Base-by-base conservation (phyloP, 2,329 filamentous ascomycete genomes). In the Colletotrichum cuscutae region DNA sequence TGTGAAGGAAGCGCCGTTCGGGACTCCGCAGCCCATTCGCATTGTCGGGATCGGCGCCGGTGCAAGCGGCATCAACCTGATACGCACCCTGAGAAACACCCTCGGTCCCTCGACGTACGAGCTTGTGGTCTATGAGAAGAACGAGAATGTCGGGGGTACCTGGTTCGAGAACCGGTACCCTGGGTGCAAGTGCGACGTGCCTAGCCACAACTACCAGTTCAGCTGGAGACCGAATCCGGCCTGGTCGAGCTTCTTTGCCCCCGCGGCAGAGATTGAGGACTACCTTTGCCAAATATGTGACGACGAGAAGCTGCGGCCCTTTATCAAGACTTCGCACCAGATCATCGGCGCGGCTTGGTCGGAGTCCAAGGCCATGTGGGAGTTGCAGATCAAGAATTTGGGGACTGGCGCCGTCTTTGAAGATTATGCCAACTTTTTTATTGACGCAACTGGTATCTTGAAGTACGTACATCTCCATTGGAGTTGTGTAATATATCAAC, bases 121-220 rank as follows among this genome's bases (percentile, higher is more conserved):
- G 68, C 81, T 85, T 62, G 79, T 86, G 52, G 79, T 89, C 56
- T 90, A 89, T 77, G 89, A 90, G 75, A 90, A 89, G 80, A 90
- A 90, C 72, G 77, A 80, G 9, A 84, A 86, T 24, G 82, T 89
- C 12, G 88, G 88, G 24, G 89, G 89, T 2, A 90, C 89, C 0
- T 91, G 89, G 89, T 84, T 85, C 74, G 89, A 90, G 77, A 90
- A 90, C 76, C 82, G 84, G 24, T 91, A 91, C 73, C 89, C 89
- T 0, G 89, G 89, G 12, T 89, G 88, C 75, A 82, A 82, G 65
- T 90, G 88, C 77, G 89, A 90, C 77, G 84, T 90, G 35, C 88
- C 88, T 11, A 87, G 85, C 76, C 89, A 91, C 80, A 90, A 88
- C 79, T 92, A 92, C 77, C 89, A 90, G 59, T 91, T 90, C 77